Evolutionary conservation across 73 alveolate genomes (phyloP), one percentile per base, ranked within the genome.

Genomic region (Paramecium octaurelia): DNA sequence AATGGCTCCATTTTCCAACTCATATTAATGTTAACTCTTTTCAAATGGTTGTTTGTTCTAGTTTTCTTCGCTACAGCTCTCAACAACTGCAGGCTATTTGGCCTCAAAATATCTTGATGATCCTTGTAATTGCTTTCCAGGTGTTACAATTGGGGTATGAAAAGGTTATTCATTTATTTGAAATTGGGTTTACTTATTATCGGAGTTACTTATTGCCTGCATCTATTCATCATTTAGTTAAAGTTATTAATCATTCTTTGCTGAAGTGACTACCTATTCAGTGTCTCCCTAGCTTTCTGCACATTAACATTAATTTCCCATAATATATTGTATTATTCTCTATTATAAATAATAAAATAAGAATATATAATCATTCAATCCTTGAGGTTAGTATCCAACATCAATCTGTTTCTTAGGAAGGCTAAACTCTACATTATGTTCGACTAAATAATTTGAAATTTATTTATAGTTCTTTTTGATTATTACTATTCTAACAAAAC

Each of bases 1-100:
- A 14, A 92, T 36, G 6, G 96, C 96, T 76, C 96, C 96, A 44
- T 77, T 93, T 34, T 93, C 95, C 8, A 93, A 50, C 20, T 36
- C 48, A 92, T 40, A 40, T 40, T 40, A 40, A 40, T 40, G 48
- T 40, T 40, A 40, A 83, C 59, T 35, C 57, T 16, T 54, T 20
- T 18, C 54, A 58, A 75, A 46, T 87, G 31, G 18, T 87, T 68
- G 54, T 20, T 18, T 16, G 10, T 75, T 23, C 12, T 35, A 0
- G 14, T 34, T 16, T n/a, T 27, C 31, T 27, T 75, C n/a, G 7
- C 24, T 14, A 31, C 14, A 4, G 4, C 12, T 34, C 11, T 36
- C 58, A 24, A 8, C 10, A 40, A 12, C 48, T 40, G 10, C 12
- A 40, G 10, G 4, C 14, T 5, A 3, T 40, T 40, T 40, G 10